Evolutionary conservation across 805 yeast species (phyloP).

Genomic region (Candida suzukii): DNA sequence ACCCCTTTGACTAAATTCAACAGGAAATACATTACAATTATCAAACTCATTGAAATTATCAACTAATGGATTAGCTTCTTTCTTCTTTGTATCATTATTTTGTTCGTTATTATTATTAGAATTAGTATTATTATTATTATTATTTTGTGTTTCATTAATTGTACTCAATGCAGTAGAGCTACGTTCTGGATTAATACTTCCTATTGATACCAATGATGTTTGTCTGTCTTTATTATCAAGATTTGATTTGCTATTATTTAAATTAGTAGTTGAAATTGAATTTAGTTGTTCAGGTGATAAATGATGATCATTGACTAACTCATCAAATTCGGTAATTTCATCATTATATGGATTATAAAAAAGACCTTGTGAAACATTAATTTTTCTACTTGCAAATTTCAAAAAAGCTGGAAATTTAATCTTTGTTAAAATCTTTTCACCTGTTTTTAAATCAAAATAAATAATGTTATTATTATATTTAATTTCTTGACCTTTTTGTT

Average conservation of each 20-base stretch:
- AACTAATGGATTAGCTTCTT: background rate
- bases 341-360: constrained; percentile 25
- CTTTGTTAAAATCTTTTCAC: constrained; percentile 46
- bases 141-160: background rate
- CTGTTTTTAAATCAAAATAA: constrained; percentile 57
- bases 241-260: background rate
- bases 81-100: background rate
- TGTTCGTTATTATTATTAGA: background rate
- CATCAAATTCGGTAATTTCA: constrained; percentile 13
- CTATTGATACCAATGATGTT: no score
- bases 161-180: no score
- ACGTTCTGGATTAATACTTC: no score
- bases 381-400: constrained; percentile 45
- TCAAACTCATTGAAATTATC: background rate
- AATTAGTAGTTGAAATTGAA: background rate
- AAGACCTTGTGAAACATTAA: constrained; percentile 48
- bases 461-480: constrained; percentile 33
- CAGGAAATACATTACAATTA: constrained; percentile 39
- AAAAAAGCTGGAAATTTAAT: constrained; percentile 40
- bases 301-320: constrained; percentile 18
- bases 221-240: background rate
- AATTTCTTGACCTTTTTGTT: constrained; percentile 15
- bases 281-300: background rate
- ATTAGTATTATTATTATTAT: background rate
- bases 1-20: constrained; percentile 42